Evolutionary conservation across 306 rosid genomes (phyloP).

Genomic region (Quercus variabilis): DNA sequence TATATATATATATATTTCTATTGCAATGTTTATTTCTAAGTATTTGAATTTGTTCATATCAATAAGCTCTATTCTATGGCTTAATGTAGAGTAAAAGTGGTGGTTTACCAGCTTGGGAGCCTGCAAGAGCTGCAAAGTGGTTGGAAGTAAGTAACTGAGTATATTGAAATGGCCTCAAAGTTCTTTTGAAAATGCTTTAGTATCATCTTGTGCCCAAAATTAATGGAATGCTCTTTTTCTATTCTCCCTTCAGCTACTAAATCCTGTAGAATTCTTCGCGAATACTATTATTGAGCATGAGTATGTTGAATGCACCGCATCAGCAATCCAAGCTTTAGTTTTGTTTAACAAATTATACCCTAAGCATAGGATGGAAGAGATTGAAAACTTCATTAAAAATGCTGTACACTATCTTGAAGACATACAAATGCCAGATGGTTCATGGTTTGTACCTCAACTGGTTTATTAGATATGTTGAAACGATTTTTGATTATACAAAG

Average conservation of each 20-base stretch:
- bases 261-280: constrained; percentile 33
- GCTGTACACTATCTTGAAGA: constrained; percentile 35
- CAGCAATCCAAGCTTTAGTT: constrained; percentile 43
- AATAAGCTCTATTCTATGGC: not conserved
- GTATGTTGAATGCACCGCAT: constrained; percentile 48
- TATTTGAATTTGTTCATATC: not conserved
- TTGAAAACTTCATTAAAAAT: constrained; percentile 27
- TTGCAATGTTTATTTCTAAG: not conserved
- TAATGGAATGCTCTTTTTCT: not conserved
- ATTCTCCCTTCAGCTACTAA: not conserved
- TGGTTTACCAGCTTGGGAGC: constrained; percentile 79
- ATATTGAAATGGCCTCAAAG: not conserved
- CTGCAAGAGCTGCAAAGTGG: constrained; percentile 53
- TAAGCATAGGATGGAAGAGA: constrained; percentile 36
- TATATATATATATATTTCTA: too few species aligned
- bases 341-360: constrained; percentile 40
- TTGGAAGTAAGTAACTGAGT: constrained; percentile 46
- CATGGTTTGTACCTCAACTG: constrained; percentile 20
- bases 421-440: constrained; percentile 34
- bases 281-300: constrained; percentile 37
- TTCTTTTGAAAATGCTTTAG: not conserved
- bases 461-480: not conserved
- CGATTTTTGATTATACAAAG: too few species aligned
- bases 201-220: not conserved
- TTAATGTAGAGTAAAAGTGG: constrained; percentile 63